These are phyloP conservation scores for Sclerotinia trifoliorum DNA, from an alignment of 2,329 filamentous ascomycete species.

Conservation along the genomic window DNA sequence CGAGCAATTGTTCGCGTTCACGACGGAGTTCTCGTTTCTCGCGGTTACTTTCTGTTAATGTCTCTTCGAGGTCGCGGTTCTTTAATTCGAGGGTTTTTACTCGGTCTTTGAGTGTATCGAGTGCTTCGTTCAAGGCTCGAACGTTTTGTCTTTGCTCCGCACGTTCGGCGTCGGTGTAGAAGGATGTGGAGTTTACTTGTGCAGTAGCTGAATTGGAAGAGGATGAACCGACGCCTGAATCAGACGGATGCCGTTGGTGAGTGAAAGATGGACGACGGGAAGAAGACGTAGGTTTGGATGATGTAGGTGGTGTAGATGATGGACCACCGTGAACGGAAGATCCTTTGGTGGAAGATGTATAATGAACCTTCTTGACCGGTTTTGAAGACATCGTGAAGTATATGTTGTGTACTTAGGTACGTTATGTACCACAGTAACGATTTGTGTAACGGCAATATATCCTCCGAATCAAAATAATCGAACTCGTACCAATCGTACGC, in stretches of 20 bases:
- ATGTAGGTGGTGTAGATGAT: background rate
- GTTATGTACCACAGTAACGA: constrained; percentile 8
- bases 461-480: background rate
- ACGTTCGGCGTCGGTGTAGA: constrained; percentile 2
- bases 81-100: constrained; percentile 4
- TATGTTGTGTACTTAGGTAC: background rate
- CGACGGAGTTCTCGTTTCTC: constrained; percentile 18
- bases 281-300: background rate
- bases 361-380: constrained; percentile 18
- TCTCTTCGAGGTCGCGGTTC: constrained; percentile 16
- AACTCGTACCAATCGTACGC: constrained; percentile 12
- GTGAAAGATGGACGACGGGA: constrained; percentile 3
- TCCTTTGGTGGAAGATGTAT: constrained; percentile 20
- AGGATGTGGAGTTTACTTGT: background rate
- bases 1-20: constrained; percentile 9
- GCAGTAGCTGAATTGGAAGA: constrained; percentile 8
- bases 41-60: constrained; percentile 18
- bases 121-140: constrained; percentile 3
- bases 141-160: background rate
- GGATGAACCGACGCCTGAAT: constrained; percentile 16
- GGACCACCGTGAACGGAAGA: constrained; percentile 8
- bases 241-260: constrained; percentile 9
- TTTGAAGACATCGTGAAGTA: constrained; percentile 17
- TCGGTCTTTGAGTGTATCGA: constrained; percentile 16
- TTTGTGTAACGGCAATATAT: constrained; percentile 1